Evolutionary conservation across 2,329 filamentous ascomycete species (phyloP), one percentile per base, ranked within the genome.

Genomic region (Podosphaera xanthii): DNA sequence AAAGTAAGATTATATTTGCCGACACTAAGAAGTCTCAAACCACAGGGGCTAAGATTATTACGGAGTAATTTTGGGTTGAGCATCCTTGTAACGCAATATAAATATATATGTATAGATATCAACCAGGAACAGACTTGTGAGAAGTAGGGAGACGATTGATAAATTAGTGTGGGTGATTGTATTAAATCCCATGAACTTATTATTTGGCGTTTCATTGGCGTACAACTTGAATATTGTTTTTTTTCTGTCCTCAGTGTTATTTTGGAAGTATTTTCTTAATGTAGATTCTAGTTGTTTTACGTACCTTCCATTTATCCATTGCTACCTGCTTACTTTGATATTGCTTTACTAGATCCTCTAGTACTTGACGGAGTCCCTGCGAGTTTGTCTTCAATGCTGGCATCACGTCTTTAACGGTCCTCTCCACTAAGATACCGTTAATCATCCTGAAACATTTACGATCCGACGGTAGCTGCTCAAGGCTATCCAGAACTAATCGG

Each of bases 371-470:
- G 69, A 98, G 71, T 1, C 92, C 91, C 63, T 97, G 91, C 34
- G 88, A 86, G 70, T 98, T 97, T 30, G 89, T 97, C 74, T 88
- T 84, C 62, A 98, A 77, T 34, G 88, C 86, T 4, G 92, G 92
- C 59, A 94, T 77, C 10, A 98, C 87, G 71, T 97, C 92, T 71
- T 88, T 79, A 65, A 98, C 87, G 14, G 91, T 97, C 65, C 90
- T 80, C 75, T 98, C 92, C 59, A 95, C 87, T 60, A 98, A 75
- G 33, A 97, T 90, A 53, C 92, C 92, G 71, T 98, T 97, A 71
- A 98, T 94, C 80, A 98, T 88, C 66, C 92, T 90, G 74, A 97
- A 98, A 74, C 91, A 97, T 75, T 96, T 98, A 67, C 92, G 86
- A 64, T 94, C 86, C 63, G 77, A 79, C 0, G 87, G 77, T 33